Percentiles rank a stretch among this genome's conserved stretches.
Conservation (phyloP, 345 rosid species). For the Salix brachista region DNA sequence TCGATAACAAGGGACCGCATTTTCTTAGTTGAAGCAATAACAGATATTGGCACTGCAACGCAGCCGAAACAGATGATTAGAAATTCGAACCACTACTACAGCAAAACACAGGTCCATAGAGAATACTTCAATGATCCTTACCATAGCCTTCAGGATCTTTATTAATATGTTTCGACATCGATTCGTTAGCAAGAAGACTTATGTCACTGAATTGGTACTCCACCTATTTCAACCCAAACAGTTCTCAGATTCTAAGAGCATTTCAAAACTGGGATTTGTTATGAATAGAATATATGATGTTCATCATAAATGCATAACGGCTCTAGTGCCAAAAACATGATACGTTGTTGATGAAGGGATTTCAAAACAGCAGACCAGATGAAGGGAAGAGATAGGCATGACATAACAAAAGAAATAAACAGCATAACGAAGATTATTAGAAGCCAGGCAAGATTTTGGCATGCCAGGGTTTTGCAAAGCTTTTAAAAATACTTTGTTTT, state of each 20-base stretch:
- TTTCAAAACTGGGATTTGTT: background rate
- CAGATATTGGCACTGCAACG: slow-evolving; percentile 59
- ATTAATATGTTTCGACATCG: slow-evolving; percentile 66
- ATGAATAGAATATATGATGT: background rate
- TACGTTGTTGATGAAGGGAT: background rate
- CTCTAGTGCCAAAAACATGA: background rate
- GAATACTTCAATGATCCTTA: slow-evolving; percentile 30
- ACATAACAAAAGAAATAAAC: background rate
- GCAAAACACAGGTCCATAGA: background rate
- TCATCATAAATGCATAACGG: background rate
- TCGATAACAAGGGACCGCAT: slow-evolving; percentile 65
- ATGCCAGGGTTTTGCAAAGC: too few relatives aligned
- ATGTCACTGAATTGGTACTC: slow-evolving; percentile 88
- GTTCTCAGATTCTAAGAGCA: background rate
- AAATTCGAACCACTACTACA: background rate
- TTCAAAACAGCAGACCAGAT: background rate
- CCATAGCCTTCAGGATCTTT: slow-evolving; percentile 93
- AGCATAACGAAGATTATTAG: background rate
- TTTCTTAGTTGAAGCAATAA: slow-evolving; percentile 76
- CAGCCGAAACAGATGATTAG: background rate
- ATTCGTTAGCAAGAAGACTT: slow-evolving; percentile 88
- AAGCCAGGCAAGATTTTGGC: background rate
- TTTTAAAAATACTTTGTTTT: background rate
- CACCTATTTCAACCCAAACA: slow-evolving; percentile 42
- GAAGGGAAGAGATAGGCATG: background rate